A percentile compares a stretch with the other conserved stretches of the same genome.
Evolutionary conservation across 441 rosid species (phyloP).

Genomic region (Viola pubescens): DNA sequence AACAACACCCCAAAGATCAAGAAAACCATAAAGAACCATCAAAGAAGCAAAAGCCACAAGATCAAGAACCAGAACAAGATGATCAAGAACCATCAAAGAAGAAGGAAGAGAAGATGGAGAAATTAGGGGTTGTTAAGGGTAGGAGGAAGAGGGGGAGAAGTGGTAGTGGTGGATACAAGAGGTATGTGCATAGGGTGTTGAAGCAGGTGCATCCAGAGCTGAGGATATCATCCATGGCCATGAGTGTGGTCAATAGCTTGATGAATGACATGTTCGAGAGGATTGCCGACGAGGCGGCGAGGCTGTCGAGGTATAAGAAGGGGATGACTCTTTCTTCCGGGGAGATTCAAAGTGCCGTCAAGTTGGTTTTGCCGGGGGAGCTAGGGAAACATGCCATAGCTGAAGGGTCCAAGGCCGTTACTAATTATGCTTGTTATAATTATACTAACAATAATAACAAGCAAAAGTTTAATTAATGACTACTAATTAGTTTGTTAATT

Average conservation of each 20-base stretch:
- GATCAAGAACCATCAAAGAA: neutral
- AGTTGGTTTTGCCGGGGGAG: constrained; percentile 67
- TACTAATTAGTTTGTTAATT: no score
- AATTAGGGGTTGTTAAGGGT: neutral
- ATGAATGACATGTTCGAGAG: constrained; percentile 74
- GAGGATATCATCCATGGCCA: constrained; percentile 57
- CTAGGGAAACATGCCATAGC: constrained; percentile 70
- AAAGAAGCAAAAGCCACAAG: neutral
- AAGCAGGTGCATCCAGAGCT: constrained; percentile 73
- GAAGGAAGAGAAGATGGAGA: constrained; percentile 3
- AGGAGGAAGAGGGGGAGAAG: constrained; percentile 11
- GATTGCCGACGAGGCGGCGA: constrained; percentile 57
- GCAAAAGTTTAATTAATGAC: neutral
- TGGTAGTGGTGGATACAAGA: constrained; percentile 30
- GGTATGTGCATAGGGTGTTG: constrained; percentile 46
- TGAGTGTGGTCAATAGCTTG: constrained; percentile 55
- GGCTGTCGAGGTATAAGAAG: constrained; percentile 28
- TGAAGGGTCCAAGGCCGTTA: constrained; percentile 62
- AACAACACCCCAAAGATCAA: no score
- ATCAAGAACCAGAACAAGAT: neutral
- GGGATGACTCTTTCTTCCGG: constrained; percentile 49
- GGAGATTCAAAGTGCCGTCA: constrained; percentile 69
- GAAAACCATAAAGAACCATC: neutral
- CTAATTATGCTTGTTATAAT: constrained; percentile 28
- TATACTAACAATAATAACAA: neutral